Base-by-base conservation (phyloP, 495 filamentous ascomycete genomes). In the Penicillium angulare region DNA sequence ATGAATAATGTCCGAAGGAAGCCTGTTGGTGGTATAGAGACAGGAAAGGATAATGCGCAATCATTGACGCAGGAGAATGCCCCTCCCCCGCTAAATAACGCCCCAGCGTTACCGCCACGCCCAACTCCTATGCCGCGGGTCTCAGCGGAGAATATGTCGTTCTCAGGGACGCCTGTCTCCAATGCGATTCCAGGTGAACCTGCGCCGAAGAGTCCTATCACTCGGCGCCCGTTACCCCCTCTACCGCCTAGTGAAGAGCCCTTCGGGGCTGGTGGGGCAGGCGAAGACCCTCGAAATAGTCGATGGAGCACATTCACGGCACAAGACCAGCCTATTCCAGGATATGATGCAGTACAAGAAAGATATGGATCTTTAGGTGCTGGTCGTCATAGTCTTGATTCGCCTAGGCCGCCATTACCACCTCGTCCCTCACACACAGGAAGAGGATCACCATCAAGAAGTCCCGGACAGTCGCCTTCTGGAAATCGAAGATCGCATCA, bases 1-100 rank as follows among this genome's bases (percentile, higher is more conserved):
- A 44, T 75, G 67, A 77, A 76, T 31, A 56, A 72, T 47, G 64
- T 76, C 20, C 63, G 66, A 22, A 67, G 74, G 7, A 76, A 77
- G 42, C 74, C 74, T 42, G 69, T 76, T 13, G 60, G 52, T 20
- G 52, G 47, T 16, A 47, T 34, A 31, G 56, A 49, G 24, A 8
- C 15, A 27, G 32, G 33, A 4, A 36, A 46, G 16, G 52, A 55
- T 10, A 13, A 40, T 53, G 47, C 52, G 18, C 53, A 49, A 13
- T 45, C 50, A 21, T 43, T 56, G 34, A 45, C 56, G 7, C 62
- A 57, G 29, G 46, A 59, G 34, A 45, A 52, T 26, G 40, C 29
- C 12, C 42, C 21, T 24, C 10, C 53, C 35, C 36, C 34, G 22
- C 17, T 9, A 26, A 29, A 26, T 35, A 20, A n/a, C n/a, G n/a